Base-by-base conservation (phyloP, 2,329 filamentous ascomycete genomes). In the Ophiocordyceps camponoti-rufipedis region DNA sequence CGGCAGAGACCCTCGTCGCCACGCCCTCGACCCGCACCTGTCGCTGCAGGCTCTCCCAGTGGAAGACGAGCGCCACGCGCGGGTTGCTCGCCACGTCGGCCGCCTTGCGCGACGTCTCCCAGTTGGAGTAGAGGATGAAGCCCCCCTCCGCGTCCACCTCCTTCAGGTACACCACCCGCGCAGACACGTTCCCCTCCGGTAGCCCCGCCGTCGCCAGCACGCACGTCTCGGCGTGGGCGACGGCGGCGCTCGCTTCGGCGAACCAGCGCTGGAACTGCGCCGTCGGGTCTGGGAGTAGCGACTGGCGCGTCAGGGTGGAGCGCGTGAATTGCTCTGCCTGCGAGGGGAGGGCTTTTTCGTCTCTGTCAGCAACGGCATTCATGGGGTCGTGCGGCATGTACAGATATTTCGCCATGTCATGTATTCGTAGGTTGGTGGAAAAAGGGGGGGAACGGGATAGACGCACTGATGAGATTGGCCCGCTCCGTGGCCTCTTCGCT, bases 81-180 rank as follows among this genome's bases (percentile, higher is more conserved):
- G 75, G 74, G 62, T 96, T 98, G 4, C 64, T 70, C 19, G 67
- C 70, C 7, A 91, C 65, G 59, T 94, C 85, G 44, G 64, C 57
- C 1, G 79, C 75, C 66, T 81, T 77, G 55, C 72, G 66, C 48
- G 78, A 85, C 0, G 84, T 91, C 48, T 78, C 87, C 68, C 88
- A 89, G 63, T 98, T 98, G 57, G 78, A 83, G 70, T 96, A 98
- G 43, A 98, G 71, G 41, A 96, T 86, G 64, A 93, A 98, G 14
- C 88, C 87, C 18, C 61, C 63, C 5, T 62, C 55, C 45, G 69
- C 63, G 62, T 96, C 88, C 23, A 96, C 77, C 68, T 96, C 91
- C 65, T 98, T 98, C 52, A 98, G 73, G 65, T 96, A 98, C 35
- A 98, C 86, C 53, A 86, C 74, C 48, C 91, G 85, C 4, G 85